Evolutionary conservation across 2,329 filamentous ascomycete genomes (phyloP), one percentile per base, ranked within the genome.

Genomic region (Aureobasidium sp.): DNA sequence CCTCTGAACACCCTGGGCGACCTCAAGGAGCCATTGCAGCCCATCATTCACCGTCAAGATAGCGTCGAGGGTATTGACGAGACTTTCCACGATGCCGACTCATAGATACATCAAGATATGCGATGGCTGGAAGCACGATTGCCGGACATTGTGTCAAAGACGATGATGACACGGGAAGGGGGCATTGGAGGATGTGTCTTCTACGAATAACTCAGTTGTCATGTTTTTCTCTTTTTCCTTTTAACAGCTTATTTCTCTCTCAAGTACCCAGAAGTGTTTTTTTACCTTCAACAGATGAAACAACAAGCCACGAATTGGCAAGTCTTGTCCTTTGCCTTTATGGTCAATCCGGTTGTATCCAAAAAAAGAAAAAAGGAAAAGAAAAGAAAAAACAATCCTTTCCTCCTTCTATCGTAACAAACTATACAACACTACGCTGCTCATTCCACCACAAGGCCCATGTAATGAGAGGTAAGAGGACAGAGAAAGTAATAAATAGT

Each of bases 71-170:
- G 75, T 6, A 72, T 74, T 44, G 73, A 77, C 33, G 77, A 80
- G 42, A 74, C 76, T 45, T 81, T 81, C 62, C 73, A 78, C 52
- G 78, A 81, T 70, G 78, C 78, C 7, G 74, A 77, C 64, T 62
- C 61, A 44, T 61, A 44, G 14, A 52, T 11, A 4, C 3, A 14
- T 12, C 9, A 8, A 8, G 31, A 17, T 40, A 6, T 5, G 7
- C n/a, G 7, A 17, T 7, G 22, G 27, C 9, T n/a, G 15, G 45
- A 7, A 11, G 9, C n/a, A 33, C 5, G 47, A 7, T 19, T 35
- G 47, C 2, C 15, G 29, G n/a, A 17, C 5, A 33, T 33, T 17
- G 48, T 42, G 17, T n/a, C 9, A n/a, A 42, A 19, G 15, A 19
- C n/a, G 31, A 19, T 22, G 29, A 33, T 29, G 24, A 31, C 24